Percentiles rank a stretch among this genome's conserved stretches.
Evolutionary conservation across 2,329 filamentous ascomycete genomes (phyloP).

Genomic region (Drechslerella dactyloides): DNA sequence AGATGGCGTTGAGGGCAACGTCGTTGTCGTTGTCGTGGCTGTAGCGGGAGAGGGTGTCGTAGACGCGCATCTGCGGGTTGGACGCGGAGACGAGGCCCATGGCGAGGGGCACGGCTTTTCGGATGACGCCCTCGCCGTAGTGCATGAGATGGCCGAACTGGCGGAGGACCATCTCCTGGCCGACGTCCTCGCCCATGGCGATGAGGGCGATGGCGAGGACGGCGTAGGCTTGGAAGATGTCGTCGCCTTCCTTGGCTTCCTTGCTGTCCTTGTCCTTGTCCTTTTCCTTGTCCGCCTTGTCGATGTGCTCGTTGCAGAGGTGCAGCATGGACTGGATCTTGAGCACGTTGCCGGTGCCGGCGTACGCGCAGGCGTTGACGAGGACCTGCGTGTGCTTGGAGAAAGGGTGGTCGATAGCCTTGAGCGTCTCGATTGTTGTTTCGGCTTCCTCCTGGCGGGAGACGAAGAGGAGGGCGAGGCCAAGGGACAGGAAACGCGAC

Average conservation of each 20-base stretch:
- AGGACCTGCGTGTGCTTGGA: slow-evolving; percentile 93
- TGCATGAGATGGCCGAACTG: slow-evolving; percentile 99
- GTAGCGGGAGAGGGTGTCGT: slow-evolving; percentile 96
- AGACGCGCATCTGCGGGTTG: slow-evolving; percentile 99
- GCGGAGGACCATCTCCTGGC: slow-evolving; percentile 97
- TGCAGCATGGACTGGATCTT: slow-evolving; percentile 97
- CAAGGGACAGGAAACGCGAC: slow-evolving; percentile 94
- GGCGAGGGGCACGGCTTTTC: slow-evolving; percentile 90
- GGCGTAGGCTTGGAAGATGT: slow-evolving; percentile 93
- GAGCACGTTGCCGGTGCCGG: slow-evolving; percentile 92
- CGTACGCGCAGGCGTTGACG: slow-evolving; percentile 96
- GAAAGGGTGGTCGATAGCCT: slow-evolving; percentile 96
- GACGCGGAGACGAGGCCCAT: slow-evolving; percentile 97
- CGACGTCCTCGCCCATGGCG: slow-evolving; percentile 97
- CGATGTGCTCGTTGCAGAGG: slow-evolving; percentile 96
- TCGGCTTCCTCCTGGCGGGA: slow-evolving; percentile 98
- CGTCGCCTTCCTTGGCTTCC: slow-evolving; percentile 70
- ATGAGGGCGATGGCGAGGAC: slow-evolving; percentile 93
- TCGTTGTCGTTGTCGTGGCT: slow-evolving; percentile 99
- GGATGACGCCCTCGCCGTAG: slow-evolving; percentile 96
- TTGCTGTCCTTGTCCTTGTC: slow-evolving; percentile 69
- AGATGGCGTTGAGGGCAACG: slow-evolving; percentile 97
- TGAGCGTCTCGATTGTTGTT: slow-evolving; percentile 93
- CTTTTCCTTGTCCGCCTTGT: slow-evolving; percentile 83
- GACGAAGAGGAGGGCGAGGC: slow-evolving; percentile 91